phyloP scores from a whole-genome alignment of 306 rosid species.

The Lathyrus aphaca region DNA sequence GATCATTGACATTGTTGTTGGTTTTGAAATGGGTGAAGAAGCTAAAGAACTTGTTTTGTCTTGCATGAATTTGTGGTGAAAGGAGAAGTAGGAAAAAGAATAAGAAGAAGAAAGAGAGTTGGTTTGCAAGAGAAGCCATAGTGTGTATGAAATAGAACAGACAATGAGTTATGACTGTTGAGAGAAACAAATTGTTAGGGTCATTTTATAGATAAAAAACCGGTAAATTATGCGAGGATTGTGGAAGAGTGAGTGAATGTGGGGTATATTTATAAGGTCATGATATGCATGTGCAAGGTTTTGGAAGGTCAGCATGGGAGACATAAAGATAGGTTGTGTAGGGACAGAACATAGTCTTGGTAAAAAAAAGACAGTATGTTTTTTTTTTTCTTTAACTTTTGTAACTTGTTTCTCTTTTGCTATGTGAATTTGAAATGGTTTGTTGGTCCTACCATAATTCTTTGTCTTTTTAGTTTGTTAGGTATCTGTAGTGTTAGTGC shows the following conservation, averaged over 20 bases:
- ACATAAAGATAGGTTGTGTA: conserved; percentile 27
- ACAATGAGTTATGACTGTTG: conserved; percentile 30
- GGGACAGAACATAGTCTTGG: conserved; percentile 20
- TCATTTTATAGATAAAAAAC: conserved; percentile 49
- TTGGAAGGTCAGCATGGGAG: conserved; percentile 41
- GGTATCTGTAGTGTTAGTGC: conserved; percentile 9
- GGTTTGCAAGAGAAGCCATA: conserved; percentile 53
- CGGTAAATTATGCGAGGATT: conserved; percentile 65
- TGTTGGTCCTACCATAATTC: conserved; percentile 22
- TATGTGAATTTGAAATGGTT: conserved; percentile 30
- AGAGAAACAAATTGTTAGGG: conserved; percentile 2
- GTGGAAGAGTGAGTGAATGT: conserved; percentile 51
- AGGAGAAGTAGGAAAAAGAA: conserved; percentile 44
- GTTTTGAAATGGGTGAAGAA: conserved; percentile 45
- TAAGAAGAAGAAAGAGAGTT: conserved; percentile 49
- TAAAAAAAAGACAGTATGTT: conserved; percentile 36
- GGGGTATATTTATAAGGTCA: conserved; percentile 47
- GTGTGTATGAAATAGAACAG: conserved; percentile 15
- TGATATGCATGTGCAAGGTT: conserved; percentile 59
- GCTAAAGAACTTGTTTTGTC: conserved; percentile 54
- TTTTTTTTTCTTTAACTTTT: not conserved
- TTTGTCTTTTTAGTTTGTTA: conserved; percentile 20
- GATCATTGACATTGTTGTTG: conserved; percentile 33
- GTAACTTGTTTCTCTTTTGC: conserved; percentile 8
- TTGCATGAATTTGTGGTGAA: conserved; percentile 62